Conservation (phyloP, 73 alveolate species). For the Stentor roeselii region DNA sequence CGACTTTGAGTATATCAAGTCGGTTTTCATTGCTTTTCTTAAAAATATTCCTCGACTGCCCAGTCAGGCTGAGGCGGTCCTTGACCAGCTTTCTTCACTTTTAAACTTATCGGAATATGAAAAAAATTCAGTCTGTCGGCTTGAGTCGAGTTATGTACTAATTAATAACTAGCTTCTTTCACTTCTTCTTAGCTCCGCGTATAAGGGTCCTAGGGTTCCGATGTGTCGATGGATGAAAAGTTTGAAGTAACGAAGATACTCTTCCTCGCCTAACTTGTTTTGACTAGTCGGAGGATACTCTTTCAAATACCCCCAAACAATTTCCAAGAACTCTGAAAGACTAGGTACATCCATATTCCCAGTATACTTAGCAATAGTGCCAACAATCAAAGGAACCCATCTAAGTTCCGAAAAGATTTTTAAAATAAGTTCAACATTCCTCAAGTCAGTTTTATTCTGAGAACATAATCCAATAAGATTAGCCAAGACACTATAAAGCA, state of each 20-base stretch:
- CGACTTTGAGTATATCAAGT: not conserved
- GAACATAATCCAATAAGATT: not conserved
- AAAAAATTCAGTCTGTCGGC: not conserved
- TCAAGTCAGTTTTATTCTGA: not conserved
- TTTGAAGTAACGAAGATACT: not conserved
- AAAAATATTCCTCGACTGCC: not conserved
- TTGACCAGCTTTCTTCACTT: not conserved
- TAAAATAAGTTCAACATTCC: not conserved
- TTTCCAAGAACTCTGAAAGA: not conserved
- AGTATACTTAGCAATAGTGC: conserved; percentile 6
- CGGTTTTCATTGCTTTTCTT: not conserved
- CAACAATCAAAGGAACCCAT: conserved; percentile 1
- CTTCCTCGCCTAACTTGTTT: not conserved
- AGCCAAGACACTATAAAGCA: not conserved
- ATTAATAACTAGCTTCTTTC: not conserved
- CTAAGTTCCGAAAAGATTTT: not conserved
- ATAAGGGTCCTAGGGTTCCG: conserved; percentile 1
- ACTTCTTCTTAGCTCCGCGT: not conserved
- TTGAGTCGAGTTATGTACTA: no score
- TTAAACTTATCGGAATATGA: not conserved
- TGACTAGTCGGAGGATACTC: conserved; percentile 4
- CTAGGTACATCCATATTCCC: not conserved
- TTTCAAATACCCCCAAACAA: conserved; percentile 9
- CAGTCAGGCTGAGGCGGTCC: not conserved
- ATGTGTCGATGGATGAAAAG: conserved; percentile 10